Evolutionary conservation across 2,329 filamentous ascomycete species (phyloP), one percentile per base, ranked within the genome.

Genomic region (Colletotrichum magnum): DNA sequence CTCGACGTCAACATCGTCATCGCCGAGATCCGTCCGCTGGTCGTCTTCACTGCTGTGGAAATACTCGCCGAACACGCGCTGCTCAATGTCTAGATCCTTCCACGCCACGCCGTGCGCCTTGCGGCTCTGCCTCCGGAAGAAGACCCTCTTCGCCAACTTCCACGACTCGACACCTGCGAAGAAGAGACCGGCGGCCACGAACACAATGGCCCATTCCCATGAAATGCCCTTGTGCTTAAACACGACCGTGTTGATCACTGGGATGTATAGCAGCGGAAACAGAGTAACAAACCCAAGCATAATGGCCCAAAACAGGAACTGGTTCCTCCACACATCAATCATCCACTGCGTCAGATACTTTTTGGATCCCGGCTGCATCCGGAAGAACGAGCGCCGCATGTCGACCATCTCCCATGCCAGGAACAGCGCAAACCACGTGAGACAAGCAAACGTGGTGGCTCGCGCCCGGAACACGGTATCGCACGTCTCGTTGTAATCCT

Each of bases 321-420:
- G 47, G 59, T 72, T 72, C 58, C 86, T 79, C 88, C 88, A 90
- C 50, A 91, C 82, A 72, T 90, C 87, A 58, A 82, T 70, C 73
- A 88, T 83, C 88, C 88, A 91, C 71, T 90, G 85, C 0, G 85
- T 87, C 71, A 87, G 84, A 71, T 87, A 86, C 61, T 80, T 81
- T 70, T 85, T 86, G 5, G 84, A 86, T 10, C 80, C 80, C 1
- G 89, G 87, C 72, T 90, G 85, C 87, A 92, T 90, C 71, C 85
- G 83, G 84, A 92, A 92, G 81, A 92, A 90, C 9, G 85, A 88
- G 47, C 88, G 86, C 24, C 90, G 87, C 78, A 90, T 84, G 71
- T 90, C 84, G 59, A 91, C 83, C 84, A 91, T 89, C 74, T 92
- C 89, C 90, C 90, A 92, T 0, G 90, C 90, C 13, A 91, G 82